These are phyloP conservation scores for Suillus placidus DNA, from an alignment of 768 basidiomycete species.

Conservation along the genomic window DNA sequence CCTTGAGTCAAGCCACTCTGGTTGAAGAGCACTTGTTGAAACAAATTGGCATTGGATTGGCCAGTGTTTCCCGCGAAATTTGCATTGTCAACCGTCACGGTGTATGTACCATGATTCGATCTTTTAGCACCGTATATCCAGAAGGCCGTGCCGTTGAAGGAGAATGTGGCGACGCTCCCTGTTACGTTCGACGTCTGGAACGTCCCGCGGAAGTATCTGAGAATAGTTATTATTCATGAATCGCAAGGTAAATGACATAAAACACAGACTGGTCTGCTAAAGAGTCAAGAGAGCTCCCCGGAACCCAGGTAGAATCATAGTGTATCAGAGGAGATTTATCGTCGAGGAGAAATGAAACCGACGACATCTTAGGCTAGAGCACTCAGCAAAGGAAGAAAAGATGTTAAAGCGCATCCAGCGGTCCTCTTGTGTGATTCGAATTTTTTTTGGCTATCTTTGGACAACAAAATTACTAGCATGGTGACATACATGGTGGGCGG, in stretches of 20 bases:
- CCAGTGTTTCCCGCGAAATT: slow-evolving; percentile 35
- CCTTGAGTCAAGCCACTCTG: slow-evolving; percentile 34
- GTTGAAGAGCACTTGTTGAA: slow-evolving; percentile 47
- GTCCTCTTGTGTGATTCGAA: background rate
- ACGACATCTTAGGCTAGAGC: slow-evolving; percentile 23
- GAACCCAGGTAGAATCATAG: slow-evolving; percentile 29
- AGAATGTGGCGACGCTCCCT: slow-evolving; percentile 40
- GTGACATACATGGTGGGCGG: too few relatives aligned
- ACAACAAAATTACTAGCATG: background rate
- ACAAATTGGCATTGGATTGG: slow-evolving; percentile 26
- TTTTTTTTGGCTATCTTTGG: background rate
- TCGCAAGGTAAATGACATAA: background rate
- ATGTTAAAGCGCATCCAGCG: background rate
- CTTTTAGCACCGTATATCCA: slow-evolving; percentile 55
- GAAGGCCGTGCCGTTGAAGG: slow-evolving; percentile 53
- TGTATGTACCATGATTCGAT: slow-evolving; percentile 47
- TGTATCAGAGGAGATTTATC: slow-evolving; percentile 37
- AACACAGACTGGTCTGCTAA: slow-evolving; percentile 21
- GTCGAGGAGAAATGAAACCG: slow-evolving; percentile 28
- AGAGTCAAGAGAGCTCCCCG: slow-evolving; percentile 18
- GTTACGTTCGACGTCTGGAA: slow-evolving; percentile 42
- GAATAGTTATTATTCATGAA: background rate
- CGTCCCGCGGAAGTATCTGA: slow-evolving; percentile 42
- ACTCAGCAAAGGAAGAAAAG: background rate
- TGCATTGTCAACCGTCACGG: slow-evolving; percentile 43